A percentile compares a stretch with the other conserved stretches of the same genome.
Evolutionary conservation across 176 grass and related monocot genomes (phyloP).

Genomic region (Oryza nivara): DNA sequence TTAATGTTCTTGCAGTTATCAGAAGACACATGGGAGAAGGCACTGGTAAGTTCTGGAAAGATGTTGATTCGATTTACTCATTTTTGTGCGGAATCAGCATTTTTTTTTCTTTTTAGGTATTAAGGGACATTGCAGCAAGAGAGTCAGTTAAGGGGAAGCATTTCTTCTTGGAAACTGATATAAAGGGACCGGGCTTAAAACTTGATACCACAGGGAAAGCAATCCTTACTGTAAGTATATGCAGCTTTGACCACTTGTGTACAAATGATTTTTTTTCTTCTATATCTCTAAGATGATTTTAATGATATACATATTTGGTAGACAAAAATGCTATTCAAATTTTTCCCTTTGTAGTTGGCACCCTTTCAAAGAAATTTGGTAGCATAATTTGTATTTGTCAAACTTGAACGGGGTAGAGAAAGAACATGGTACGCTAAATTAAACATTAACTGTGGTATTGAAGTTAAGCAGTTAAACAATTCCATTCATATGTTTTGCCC

Average conservation of each 20-base stretch:
- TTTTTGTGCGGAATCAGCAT: neutral
- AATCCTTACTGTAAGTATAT: slow-evolving; percentile 84
- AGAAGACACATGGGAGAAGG: slow-evolving; percentile 77
- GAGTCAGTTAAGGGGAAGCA: slow-evolving; percentile 82
- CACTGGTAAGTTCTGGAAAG: slow-evolving; percentile 67
- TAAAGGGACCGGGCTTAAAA: slow-evolving; percentile 91
- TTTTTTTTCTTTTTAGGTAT: slow-evolving; percentile 60
- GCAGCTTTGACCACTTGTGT: slow-evolving; percentile 2
- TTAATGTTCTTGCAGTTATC: slow-evolving; percentile 63
- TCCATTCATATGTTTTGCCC: neutral
- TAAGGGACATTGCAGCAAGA: slow-evolving; percentile 66
- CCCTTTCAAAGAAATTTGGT: neutral
- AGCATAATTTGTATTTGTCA: neutral
- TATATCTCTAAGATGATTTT: slow-evolving; percentile 19
- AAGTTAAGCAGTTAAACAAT: slow-evolving; percentile 11
- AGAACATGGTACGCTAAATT: neutral
- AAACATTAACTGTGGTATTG: neutral
- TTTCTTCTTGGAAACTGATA: slow-evolving; percentile 93
- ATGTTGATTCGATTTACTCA: slow-evolving; percentile 19
- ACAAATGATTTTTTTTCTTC: slow-evolving; percentile 7
- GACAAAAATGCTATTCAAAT: slow-evolving; percentile 15
- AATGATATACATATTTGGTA: slow-evolving; percentile 8
- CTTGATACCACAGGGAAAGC: slow-evolving; percentile 91
- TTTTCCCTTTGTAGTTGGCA: slow-evolving; percentile 1
- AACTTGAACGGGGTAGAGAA: neutral